Percentiles rank a stretch among this genome's conserved stretches.
Conservation (phyloP, 495 filamentous ascomycete genomes). For the Hyaloscypha hepaticicola region DNA sequence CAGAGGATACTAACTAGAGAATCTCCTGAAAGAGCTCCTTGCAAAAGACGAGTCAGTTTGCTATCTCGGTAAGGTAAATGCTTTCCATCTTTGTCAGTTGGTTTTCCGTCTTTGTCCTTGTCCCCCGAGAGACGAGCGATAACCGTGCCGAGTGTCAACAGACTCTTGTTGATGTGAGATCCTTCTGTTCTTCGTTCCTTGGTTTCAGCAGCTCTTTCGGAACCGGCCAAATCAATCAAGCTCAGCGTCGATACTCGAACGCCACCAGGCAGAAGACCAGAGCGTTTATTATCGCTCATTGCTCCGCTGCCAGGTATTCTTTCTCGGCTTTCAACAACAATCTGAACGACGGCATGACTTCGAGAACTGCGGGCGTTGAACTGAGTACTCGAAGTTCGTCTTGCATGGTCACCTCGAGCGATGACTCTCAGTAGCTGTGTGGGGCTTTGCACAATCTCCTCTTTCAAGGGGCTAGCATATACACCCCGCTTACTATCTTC, state of each 20-base stretch:
- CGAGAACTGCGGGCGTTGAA: slow-evolving; percentile 95
- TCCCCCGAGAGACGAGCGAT: slow-evolving; percentile 81
- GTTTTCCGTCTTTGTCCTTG: slow-evolving; percentile 79
- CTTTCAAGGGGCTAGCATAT: slow-evolving; percentile 92
- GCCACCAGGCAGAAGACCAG: slow-evolving; percentile 79
- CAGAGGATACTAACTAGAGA: slow-evolving; percentile 97
- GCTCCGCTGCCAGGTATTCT: slow-evolving; percentile 60
- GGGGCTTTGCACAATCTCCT: slow-evolving; percentile 97
- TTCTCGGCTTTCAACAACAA: slow-evolving; percentile 95
- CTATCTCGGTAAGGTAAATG: slow-evolving; percentile 96
- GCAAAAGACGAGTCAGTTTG: slow-evolving; percentile 90
- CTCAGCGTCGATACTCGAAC: slow-evolving; percentile 94
- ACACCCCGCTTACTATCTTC: slow-evolving; percentile 96
- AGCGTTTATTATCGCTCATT: slow-evolving; percentile 64
- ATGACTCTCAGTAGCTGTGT: slow-evolving; percentile 95
- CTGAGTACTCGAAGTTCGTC: slow-evolving; percentile 88
- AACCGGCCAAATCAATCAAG: slow-evolving; percentile 94
- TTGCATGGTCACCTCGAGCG: slow-evolving; percentile 86
- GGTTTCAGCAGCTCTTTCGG: slow-evolving; percentile 90
- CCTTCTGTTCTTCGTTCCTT: slow-evolving; percentile 95
- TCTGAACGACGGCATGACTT: slow-evolving; percentile 97
- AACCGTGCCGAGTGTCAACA: slow-evolving; percentile 92
- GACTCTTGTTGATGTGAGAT: slow-evolving; percentile 96
- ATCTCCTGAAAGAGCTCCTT: slow-evolving; percentile 89
- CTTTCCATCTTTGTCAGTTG: slow-evolving; percentile 74